These are phyloP conservation scores for Aspergillus fructus DNA, from an alignment of 2,329 filamentous ascomycete species.

Conservation along the genomic window DNA sequence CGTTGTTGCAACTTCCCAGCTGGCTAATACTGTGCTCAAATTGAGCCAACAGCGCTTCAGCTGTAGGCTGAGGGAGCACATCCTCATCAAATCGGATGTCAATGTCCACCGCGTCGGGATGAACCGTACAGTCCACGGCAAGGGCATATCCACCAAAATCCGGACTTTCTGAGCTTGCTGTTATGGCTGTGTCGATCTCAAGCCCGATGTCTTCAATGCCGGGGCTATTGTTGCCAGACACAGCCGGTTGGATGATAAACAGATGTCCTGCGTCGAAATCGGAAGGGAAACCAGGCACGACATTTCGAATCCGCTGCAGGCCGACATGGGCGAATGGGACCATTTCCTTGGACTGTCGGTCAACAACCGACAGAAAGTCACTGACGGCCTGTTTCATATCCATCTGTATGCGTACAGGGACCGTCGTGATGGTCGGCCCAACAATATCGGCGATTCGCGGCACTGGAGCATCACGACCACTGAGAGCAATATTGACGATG, in stretches of 20 bases:
- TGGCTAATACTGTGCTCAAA: neutral
- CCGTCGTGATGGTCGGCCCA: neutral
- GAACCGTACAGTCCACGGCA: neutral
- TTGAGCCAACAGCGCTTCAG: neutral
- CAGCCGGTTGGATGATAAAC: neutral
- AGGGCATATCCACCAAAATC: neutral
- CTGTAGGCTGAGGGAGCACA: neutral
- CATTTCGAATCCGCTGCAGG: neutral
- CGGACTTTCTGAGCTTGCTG: neutral
- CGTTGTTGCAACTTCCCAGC: neutral
- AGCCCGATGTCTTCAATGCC: neutral
- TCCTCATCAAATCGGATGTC: neutral
- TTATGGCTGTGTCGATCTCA: neutral
- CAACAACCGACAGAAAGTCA: neutral
- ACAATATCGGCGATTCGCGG: neutral
- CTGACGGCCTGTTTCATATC: neutral
- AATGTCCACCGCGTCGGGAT: neutral
- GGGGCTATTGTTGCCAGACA: neutral
- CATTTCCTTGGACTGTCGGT: neutral
- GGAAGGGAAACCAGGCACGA: neutral
- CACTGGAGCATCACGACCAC: neutral
- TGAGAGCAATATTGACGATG: neutral
- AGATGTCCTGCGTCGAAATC: neutral
- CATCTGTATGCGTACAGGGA: neutral
- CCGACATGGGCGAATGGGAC: neutral